Evolutionary conservation across 1,284 basidiomycete species (phyloP), one percentile per base, ranked within the genome.

Genomic region (Microbotryum silenes-acaulis): DNA sequence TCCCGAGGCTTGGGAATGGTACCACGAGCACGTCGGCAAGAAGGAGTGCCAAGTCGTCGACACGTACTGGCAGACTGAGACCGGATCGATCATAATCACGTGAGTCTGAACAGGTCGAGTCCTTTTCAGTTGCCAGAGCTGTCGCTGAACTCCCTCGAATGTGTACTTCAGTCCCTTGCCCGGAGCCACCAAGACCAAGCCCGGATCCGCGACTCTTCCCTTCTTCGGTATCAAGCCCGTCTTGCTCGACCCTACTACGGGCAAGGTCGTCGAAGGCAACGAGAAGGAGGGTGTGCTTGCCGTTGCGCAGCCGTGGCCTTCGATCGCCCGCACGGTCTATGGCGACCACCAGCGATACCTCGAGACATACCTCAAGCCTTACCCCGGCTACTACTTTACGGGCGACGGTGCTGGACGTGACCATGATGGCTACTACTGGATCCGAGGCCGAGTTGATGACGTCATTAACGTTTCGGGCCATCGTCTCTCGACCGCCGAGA

Each of bases 1-100:
- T 79, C 93, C 94, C 31, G 94, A 97, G 76, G 96, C 94, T 5
- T 97, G 96, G 94, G 84, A 93, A 74, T 97, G 94, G 94, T 97
- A 94, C 79, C 89, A 91, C 77, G 91, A 97, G 73, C 84, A 91
- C 74, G 92, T 97, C 60, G 96, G 94, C 33, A 83, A 84, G 72
- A 81, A 79, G 67, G 81, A 97, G 77, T 96, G 91, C 74, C 91
- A 94, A 20, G 88, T 98, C 70, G 92, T 97, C 62, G 94, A 97
- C 71, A 73, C 71, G 2, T 70, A 70, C 61, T 83, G 82, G 86
- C 94, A 97, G 83, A 98, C 94, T 3, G 94, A 98, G 79, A 97
- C 93, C 0, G 94, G 93, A 54, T 91, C 89, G 6, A 94, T 97
- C 77, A 85, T 93, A 66, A 83, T 98, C 65, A 91, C 93, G 61